A percentile compares a stretch with the other conserved stretches of the same genome.
phyloP scores from a whole-genome alignment of 352 stramenopile genomes.

The Phytophthora niederhauseri region DNA sequence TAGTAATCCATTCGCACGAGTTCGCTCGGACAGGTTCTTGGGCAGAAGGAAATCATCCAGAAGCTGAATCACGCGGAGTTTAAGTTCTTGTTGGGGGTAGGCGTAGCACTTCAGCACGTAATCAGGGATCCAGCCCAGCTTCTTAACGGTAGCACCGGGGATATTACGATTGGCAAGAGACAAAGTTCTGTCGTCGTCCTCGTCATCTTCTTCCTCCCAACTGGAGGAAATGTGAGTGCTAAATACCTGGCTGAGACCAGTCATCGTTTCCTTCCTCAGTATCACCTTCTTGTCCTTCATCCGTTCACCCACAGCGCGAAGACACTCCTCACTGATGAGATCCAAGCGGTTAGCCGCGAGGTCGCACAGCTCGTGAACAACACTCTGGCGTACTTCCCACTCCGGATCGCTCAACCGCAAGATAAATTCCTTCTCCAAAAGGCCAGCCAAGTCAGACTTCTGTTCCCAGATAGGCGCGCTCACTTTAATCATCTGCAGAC shows the following conservation, averaged over 20 bases:
- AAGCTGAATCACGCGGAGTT: conserved; percentile 81
- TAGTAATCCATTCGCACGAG: conserved; percentile 69
- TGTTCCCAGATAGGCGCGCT: conserved; percentile 74
- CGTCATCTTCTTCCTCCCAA: conserved; percentile 44
- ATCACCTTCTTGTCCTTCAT: conserved; percentile 90
- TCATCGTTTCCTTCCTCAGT: conserved; percentile 89
- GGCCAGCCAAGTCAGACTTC: conserved; percentile 59
- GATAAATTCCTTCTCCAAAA: conserved; percentile 81
- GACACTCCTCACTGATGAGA: conserved; percentile 66
- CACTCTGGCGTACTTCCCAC: conserved; percentile 82
- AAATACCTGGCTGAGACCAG: conserved; percentile 85
- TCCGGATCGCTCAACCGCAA: conserved; percentile 75
- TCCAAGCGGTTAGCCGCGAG: conserved; percentile 74
- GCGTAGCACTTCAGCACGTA: conserved; percentile 89
- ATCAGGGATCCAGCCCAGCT: conserved; percentile 83
- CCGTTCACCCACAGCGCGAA: conserved; percentile 78
- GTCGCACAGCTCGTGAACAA: conserved; percentile 85
- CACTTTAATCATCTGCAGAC: conserved; percentile 81
- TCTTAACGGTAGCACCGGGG: conserved; percentile 50
- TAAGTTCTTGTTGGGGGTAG: conserved; percentile 85
- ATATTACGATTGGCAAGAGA: conserved; percentile 40
- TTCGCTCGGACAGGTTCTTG: conserved; percentile 56
- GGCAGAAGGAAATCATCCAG: conserved; percentile 87
- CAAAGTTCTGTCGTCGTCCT: conserved; percentile 20
- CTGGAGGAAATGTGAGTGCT: conserved; percentile 66